Base-by-base conservation (phyloP, 1,139 yeast genomes). In the Nematodospora anomalae region DNA sequence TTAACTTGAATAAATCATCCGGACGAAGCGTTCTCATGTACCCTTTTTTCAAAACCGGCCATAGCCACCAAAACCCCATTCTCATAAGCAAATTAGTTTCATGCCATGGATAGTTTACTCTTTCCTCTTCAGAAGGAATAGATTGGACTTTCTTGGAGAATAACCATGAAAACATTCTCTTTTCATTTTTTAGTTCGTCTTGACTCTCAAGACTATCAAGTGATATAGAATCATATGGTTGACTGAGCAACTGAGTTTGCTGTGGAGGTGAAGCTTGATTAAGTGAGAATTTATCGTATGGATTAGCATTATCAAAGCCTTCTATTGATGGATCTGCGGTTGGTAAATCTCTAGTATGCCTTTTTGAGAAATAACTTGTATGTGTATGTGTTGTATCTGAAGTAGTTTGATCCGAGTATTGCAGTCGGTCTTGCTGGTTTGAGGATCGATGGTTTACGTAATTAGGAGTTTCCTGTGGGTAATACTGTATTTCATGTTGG, bases 1-100 rank as follows among this genome's bases (percentile, higher is more conserved):
- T 58, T 30, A 71, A 55, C 35, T 51, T 55, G 58, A 62, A 71
- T 42, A 71, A 57, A 47, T 71, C 76, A 33, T 56, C 55, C 1
- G 73, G 68, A 5, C 56, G 55, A 42, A 71, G 58, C 2, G 74
- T 69, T 38, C 76, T 52, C 43, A 64, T 64, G 49, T 70, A 71
- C 10, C 76, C 76, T 42, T 62, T 66, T 26, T 50, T 45, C 41
- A 70, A 49, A 8, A 68, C 54, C 8, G 75, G 74, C 56, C 60
- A 57, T 38, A 70, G 52, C 76, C 76, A 70, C 54, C 55, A 57
- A 43, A 70, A 70, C 3, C 67, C 51, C 22, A 63, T 47, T 42
- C 64, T 56, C 31, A 47, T 51, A 14, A 65, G 26, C 4, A 45
- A 32, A 38, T 58, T 61, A 9, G 58, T 47, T 6, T 31, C 38